Conservation (phyloP, 805 yeast genomes). For the Candida ipomoeae region DNA sequence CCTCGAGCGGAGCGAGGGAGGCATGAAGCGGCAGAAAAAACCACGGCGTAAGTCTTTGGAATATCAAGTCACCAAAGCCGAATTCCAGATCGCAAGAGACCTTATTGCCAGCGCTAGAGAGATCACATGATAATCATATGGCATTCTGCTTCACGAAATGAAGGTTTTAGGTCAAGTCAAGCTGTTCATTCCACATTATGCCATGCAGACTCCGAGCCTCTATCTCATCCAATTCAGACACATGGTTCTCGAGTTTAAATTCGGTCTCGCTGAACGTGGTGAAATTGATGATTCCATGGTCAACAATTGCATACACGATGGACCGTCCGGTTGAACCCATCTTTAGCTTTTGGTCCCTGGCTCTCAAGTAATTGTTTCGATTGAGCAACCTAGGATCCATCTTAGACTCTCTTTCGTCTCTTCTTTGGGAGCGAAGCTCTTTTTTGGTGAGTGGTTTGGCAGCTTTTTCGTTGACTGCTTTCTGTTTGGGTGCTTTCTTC, state of each 20-base stretch:
- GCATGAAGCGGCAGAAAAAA: not conserved
- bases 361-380: slow-evolving; percentile 25
- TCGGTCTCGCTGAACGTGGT: slow-evolving; percentile 49
- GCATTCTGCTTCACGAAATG: not conserved
- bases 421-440: slow-evolving; percentile 22
- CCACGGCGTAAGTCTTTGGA: not conserved
- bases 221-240: slow-evolving; percentile 8
- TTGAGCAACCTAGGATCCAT: slow-evolving; percentile 22
- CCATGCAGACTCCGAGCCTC: slow-evolving; percentile 13
- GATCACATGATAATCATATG: not conserved
- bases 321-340: slow-evolving; percentile 45
- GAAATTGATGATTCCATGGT: slow-evolving; percentile 71
- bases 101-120: not conserved
- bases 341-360: slow-evolving; percentile 42
- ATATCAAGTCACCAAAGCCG: not conserved
- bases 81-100: not conserved
- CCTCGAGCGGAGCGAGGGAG: not conserved
- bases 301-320: slow-evolving; percentile 65
- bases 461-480: not conserved
- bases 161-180: not conserved
- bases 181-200: slow-evolving; percentile 15
- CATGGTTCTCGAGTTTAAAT: slow-evolving; percentile 30
- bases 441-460: slow-evolving; percentile 20
- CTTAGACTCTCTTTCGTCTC: slow-evolving; percentile 25
- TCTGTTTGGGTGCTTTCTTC: not conserved